Conservation (phyloP, 768 basidiomycete genomes). For the Thelephora ganbajun region DNA sequence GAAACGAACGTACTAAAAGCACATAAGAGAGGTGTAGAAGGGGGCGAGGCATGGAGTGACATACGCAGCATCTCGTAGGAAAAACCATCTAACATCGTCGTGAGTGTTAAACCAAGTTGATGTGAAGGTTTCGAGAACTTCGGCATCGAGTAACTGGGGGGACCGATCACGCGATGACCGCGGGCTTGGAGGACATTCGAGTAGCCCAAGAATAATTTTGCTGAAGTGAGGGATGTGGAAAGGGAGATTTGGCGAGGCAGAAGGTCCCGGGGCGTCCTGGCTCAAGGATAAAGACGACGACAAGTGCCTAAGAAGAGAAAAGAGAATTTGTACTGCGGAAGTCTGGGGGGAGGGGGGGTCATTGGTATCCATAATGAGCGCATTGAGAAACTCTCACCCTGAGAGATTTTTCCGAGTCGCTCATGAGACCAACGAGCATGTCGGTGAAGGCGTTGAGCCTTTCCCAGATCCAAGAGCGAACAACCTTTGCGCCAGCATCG, state of each 20-base stretch:
- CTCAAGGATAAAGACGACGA: constrained; percentile 38
- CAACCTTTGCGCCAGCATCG: constrained; percentile 40
- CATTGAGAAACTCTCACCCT: constrained; percentile 28
- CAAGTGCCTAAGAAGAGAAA: constrained; percentile 65
- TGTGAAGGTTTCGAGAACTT: constrained; percentile 51
- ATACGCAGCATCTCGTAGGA: constrained; percentile 67
- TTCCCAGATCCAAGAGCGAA: constrained; percentile 73
- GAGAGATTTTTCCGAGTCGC: constrained; percentile 63
- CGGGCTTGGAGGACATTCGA: constrained; percentile 38
- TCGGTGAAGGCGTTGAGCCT: constrained; percentile 56
- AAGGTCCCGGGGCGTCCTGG: constrained; percentile 20
- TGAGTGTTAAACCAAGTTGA: constrained; percentile 63
- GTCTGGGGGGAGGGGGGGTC: constrained; percentile 30
- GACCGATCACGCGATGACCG: background rate
- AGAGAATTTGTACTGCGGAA: constrained; percentile 59
- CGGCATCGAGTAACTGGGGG: constrained; percentile 28
- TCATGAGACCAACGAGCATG: constrained; percentile 53
- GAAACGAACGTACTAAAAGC: constrained; percentile 19
- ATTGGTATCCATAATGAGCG: background rate
- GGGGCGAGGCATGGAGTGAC: constrained; percentile 12
- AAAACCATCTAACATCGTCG: constrained; percentile 84
- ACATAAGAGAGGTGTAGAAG: constrained; percentile 1
- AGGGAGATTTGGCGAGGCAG: constrained; percentile 26
- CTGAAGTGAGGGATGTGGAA: constrained; percentile 58
- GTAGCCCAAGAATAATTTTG: constrained; percentile 42